Percentiles rank a stretch among this genome's conserved stretches.
Evolutionary conservation across 495 filamentous ascomycete genomes (phyloP).

Genomic region (Parachaetomium inaequale): DNA sequence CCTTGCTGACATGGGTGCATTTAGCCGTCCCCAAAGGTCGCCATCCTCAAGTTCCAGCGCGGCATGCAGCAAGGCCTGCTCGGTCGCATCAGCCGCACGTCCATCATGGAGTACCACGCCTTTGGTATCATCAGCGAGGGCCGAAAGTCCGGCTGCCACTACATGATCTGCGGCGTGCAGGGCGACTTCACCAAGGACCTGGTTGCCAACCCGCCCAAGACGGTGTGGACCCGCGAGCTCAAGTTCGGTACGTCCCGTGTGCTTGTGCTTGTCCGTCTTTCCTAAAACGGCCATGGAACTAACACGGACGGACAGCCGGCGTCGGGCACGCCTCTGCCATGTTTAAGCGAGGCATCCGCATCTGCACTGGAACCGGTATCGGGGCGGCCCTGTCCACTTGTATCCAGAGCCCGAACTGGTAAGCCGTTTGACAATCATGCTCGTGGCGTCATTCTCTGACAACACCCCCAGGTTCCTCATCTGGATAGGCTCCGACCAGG

Average conservation of each 20-base stretch:
- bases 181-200: slow-evolving; percentile 43
- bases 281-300: slow-evolving; percentile 4
- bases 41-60: slow-evolving; percentile 39
- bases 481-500: slow-evolving; percentile 47
- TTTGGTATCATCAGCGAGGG: slow-evolving; percentile 47
- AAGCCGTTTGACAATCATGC: not conserved
- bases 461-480: slow-evolving; percentile 38
- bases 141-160: slow-evolving; percentile 37
- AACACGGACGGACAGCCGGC: slow-evolving; percentile 34
- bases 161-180: slow-evolving; percentile 48
- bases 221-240: slow-evolving; percentile 44
- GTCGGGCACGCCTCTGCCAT: slow-evolving; percentile 45
- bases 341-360: slow-evolving; percentile 46
- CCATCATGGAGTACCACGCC: slow-evolving; percentile 48
- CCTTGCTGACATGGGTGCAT: slow-evolving; percentile 15
- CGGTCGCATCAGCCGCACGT: slow-evolving; percentile 44
- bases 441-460: not conserved
- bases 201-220: slow-evolving; percentile 40
- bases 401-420: slow-evolving; percentile 45
- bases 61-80: slow-evolving; percentile 48
- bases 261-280: not conserved
- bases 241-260: slow-evolving; percentile 40
- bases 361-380: slow-evolving; percentile 46
- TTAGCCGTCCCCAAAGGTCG: slow-evolving; percentile 44
- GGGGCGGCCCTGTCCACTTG: slow-evolving; percentile 45